Percentiles rank a stretch among this genome's conserved stretches.
phyloP scores from a whole-genome alignment of 495 filamentous ascomycete genomes.

The Apodospora peruviana region DNA sequence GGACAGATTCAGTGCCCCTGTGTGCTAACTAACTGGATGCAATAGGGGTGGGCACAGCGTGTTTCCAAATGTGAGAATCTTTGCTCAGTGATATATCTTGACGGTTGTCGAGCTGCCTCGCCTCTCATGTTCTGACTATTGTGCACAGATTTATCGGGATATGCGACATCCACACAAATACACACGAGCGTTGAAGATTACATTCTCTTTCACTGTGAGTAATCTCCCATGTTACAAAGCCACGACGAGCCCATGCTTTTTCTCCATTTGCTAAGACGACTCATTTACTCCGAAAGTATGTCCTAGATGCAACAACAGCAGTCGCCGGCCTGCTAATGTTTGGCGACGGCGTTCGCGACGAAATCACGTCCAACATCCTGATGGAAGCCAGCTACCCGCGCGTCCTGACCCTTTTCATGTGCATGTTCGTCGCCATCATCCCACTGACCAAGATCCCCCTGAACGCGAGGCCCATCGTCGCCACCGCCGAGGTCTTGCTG shows the following conservation, averaged over 20 bases:
- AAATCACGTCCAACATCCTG: constrained; percentile 87
- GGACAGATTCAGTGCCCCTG: neutral
- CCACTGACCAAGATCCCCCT: constrained; percentile 91
- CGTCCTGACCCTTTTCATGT: constrained; percentile 68
- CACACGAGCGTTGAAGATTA: constrained; percentile 65
- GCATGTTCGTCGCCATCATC: constrained; percentile 83
- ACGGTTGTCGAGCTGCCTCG: neutral
- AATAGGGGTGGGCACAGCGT: constrained; percentile 76
- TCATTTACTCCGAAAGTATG: constrained; percentile 56
- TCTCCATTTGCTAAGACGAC: too few species aligned
- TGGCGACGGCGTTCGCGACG: constrained; percentile 75
- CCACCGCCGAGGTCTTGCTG: constrained; percentile 72
- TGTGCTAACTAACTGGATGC: constrained; percentile 7
- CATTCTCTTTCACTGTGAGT: constrained; percentile 87
- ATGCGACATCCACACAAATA: constrained; percentile 95
- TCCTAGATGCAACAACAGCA: constrained; percentile 75
- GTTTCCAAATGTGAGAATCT: constrained; percentile 65
- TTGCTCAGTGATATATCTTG: too few species aligned
- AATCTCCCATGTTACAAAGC: too few species aligned
- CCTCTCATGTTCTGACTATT: neutral
- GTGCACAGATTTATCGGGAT: constrained; percentile 73
- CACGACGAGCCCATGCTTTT: too few species aligned
- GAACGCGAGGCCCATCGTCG: constrained; percentile 82
- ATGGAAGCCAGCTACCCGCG: constrained; percentile 66
- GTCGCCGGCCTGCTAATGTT: constrained; percentile 89